Conservation (phyloP, 1,139 yeast genomes). For the Geotrichum bryndzae region DNA sequence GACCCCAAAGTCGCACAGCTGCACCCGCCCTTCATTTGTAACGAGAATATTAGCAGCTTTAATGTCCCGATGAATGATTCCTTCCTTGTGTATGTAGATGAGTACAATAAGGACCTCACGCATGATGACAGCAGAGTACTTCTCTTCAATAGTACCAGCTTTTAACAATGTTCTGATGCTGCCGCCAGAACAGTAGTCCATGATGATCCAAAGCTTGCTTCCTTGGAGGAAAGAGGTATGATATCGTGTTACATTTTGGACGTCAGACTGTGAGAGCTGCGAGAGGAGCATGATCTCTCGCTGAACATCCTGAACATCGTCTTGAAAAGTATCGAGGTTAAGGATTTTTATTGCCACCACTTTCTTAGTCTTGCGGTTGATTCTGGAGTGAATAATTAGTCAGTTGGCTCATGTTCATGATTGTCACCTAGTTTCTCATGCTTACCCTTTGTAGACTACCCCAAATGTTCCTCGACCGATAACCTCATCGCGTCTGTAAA, state of each 20-base stretch:
- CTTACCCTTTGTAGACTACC: constrained; percentile 73
- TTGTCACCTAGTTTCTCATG: not conserved
- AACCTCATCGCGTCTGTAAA: constrained; percentile 75
- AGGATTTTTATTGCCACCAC: constrained; percentile 90
- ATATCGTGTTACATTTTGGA: constrained; percentile 75
- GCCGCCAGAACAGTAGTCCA: constrained; percentile 98
- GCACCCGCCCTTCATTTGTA: constrained; percentile 82
- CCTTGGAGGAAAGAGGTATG: constrained; percentile 84
- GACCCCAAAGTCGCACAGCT: constrained; percentile 95
- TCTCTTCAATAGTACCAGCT: constrained; percentile 86
- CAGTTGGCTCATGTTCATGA: not conserved
- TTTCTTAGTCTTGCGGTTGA: constrained; percentile 56
- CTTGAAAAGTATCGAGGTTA: constrained; percentile 87
- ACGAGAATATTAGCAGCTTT: constrained; percentile 93
- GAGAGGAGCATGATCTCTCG: constrained; percentile 84
- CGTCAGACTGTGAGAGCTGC: constrained; percentile 72
- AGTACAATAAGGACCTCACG: constrained; percentile 78
- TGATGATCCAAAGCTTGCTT: constrained; percentile 90
- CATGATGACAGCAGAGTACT: constrained; percentile 69
- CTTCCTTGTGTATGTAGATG: constrained; percentile 75
- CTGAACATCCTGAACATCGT: constrained; percentile 92
- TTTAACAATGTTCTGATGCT: constrained; percentile 79
- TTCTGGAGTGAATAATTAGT: constrained; percentile 16
- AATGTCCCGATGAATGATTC: constrained; percentile 91
- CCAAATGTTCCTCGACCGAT: constrained; percentile 97